Conservation (phyloP, 176 grass and related monocot genomes). For the Aegilops bicornis region DNA sequence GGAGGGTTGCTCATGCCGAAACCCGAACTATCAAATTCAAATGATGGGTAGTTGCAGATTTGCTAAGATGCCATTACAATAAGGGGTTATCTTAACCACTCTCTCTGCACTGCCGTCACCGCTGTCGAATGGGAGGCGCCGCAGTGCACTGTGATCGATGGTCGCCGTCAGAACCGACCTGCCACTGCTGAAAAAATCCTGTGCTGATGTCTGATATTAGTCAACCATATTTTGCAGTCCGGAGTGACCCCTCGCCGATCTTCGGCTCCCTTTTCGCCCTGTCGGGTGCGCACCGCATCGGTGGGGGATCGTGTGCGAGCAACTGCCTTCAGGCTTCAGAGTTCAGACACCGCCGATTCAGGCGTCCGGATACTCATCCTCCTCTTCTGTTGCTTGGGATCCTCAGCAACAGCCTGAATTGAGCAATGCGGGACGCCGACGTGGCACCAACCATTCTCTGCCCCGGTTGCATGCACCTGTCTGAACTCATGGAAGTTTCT, state of each 20-base stretch:
- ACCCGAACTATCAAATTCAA: slow-evolving; percentile 14
- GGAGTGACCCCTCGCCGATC: not conserved
- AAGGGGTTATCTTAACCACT: slow-evolving; percentile 46
- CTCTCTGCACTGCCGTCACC: slow-evolving; percentile 2
- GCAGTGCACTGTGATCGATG: not conserved
- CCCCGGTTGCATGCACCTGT: not conserved
- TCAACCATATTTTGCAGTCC: slow-evolving; percentile 17
- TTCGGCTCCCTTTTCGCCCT: not conserved
- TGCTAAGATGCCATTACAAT: slow-evolving; percentile 33
- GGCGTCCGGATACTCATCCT: not conserved
- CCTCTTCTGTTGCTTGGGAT: not conserved
- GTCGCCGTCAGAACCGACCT: slow-evolving; percentile 40
- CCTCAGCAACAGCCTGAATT: not conserved
- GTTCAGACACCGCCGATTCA: not conserved
- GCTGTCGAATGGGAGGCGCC: slow-evolving; percentile 3
- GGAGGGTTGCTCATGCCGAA: not conserved
- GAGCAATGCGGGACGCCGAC: not conserved
- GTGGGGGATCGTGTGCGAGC: not conserved
- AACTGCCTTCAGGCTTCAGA: not conserved
- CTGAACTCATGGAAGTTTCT: not conserved
- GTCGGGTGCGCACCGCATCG: not conserved
- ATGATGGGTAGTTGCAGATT: slow-evolving; percentile 37
- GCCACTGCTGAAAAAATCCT: slow-evolving; percentile 32
- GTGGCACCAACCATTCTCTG: not conserved
- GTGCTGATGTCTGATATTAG: not conserved